phyloP scores from a whole-genome alignment of 2,329 filamentous ascomycete genomes.

The Aspergillus calidoustus region DNA sequence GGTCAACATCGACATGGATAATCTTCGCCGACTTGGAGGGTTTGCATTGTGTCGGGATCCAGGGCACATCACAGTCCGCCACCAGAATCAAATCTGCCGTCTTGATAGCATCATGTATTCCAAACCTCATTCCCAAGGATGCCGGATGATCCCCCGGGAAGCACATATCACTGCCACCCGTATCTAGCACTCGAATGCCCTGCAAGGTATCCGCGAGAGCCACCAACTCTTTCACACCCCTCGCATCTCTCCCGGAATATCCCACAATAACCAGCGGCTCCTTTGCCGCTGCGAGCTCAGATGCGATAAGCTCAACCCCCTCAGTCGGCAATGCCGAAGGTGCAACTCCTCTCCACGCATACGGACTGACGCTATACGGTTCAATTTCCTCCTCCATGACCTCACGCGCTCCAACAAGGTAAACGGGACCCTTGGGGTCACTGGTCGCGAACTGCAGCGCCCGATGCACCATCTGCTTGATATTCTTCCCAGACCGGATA shows the following conservation, averaged over 20 bases:
- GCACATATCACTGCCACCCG: slow-evolving; percentile 58
- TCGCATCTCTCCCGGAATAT: slow-evolving; percentile 53
- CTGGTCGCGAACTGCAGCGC: slow-evolving; percentile 80
- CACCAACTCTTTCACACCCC: slow-evolving; percentile 51
- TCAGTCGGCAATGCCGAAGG: slow-evolving; percentile 64
- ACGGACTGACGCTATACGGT: slow-evolving; percentile 70
- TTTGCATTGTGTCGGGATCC: slow-evolving; percentile 79
- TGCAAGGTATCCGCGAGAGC: slow-evolving; percentile 53
- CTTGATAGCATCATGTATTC: slow-evolving; percentile 72
- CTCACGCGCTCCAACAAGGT: slow-evolving; percentile 77
- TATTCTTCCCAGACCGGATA: slow-evolving; percentile 80
- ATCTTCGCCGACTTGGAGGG: slow-evolving; percentile 62
- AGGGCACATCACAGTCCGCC: slow-evolving; percentile 88
- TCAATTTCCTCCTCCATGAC: slow-evolving; percentile 84
- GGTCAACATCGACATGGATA: slow-evolving; percentile 69
- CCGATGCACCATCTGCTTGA: slow-evolving; percentile 88
- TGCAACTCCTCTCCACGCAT: slow-evolving; percentile 71
- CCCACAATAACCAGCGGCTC: slow-evolving; percentile 56
- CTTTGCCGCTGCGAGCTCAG: slow-evolving; percentile 51
- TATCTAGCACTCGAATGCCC: slow-evolving; percentile 57
- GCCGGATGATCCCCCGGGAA: slow-evolving; percentile 54
- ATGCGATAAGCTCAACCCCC: slow-evolving; percentile 50
- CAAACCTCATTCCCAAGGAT: slow-evolving; percentile 74
- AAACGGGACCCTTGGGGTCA: slow-evolving; percentile 78
- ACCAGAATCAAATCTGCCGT: slow-evolving; percentile 84